phyloP scores from a whole-genome alignment of 257 asterid genomes.

The Solanum appendiculatum region DNA sequence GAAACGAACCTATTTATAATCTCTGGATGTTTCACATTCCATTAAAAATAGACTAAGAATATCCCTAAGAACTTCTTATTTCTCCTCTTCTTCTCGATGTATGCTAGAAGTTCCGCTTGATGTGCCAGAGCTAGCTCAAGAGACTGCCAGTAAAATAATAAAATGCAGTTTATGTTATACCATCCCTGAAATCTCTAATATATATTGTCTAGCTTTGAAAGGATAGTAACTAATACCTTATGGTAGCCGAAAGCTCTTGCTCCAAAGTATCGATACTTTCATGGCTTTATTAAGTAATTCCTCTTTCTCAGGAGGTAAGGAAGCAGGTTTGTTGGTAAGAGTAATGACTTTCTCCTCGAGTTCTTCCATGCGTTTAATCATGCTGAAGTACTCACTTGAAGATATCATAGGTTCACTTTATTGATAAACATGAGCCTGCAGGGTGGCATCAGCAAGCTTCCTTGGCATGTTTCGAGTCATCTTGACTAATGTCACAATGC shows the following conservation, averaged over 20 bases:
- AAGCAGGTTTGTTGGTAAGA: conserved; percentile 34
- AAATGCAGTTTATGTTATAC: neutral
- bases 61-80: conserved; percentile 73
- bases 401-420: conserved; percentile 40
- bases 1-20: neutral
- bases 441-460: conserved; percentile 58
- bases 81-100: conserved; percentile 76
- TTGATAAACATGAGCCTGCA: conserved; percentile 40
- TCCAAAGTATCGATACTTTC: conserved; percentile 56
- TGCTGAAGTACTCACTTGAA: conserved; percentile 51
- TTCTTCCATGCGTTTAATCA: conserved; percentile 88
- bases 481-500: conserved; percentile 67
- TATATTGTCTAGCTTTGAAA: neutral
- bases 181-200: neutral
- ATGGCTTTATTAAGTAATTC: conserved; percentile 62
- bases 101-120: conserved; percentile 67
- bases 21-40: neutral
- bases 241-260: conserved; percentile 65
- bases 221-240: conserved; percentile 15
- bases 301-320: conserved; percentile 77
- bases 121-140: conserved; percentile 54
- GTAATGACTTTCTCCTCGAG: conserved; percentile 58
- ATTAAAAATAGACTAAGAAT: neutral
- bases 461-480: conserved; percentile 89
- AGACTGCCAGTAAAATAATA: conserved; percentile 29